Conservation (phyloP, 23 red algal genomes). For the Gracilaria caudata region DNA sequence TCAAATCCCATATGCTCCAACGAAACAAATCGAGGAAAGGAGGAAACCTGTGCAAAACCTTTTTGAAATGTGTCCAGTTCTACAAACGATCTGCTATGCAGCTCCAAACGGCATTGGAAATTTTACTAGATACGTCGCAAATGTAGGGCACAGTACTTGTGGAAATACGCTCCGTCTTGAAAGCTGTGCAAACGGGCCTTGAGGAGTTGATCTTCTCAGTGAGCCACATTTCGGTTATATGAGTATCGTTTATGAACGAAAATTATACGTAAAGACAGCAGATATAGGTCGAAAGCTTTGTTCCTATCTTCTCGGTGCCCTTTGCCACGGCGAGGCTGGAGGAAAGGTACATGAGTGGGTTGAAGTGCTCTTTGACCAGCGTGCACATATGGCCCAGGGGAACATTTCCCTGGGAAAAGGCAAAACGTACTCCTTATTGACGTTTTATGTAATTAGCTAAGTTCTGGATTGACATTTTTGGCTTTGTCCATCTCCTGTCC, state of each 20-base stretch:
- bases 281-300: constrained; percentile 1
- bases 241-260: background rate
- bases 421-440: too few species aligned
- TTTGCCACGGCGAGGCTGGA: constrained; percentile 21
- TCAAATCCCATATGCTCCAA: constrained; percentile 54
- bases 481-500: too few species aligned
- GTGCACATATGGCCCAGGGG: too few species aligned
- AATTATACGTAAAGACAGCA: constrained; percentile 29
- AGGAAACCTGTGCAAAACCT: constrained; percentile 45
- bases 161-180: background rate
- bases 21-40: background rate
- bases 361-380: constrained; percentile 36
- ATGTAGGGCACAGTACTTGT: background rate
- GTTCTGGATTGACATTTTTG: too few species aligned
- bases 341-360: constrained; percentile 53
- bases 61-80: constrained; percentile 33
- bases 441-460: too few species aligned
- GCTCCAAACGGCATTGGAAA: constrained; percentile 8
- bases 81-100: constrained; percentile 11
- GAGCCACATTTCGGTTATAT: constrained; percentile 40
- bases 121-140: constrained; percentile 8
- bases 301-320: constrained; percentile 49
- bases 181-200: background rate
- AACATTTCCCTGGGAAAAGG: too few species aligned
- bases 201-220: background rate